Evolutionary conservation across 23 red algal species (phyloP).

Genomic region (Gracilaria vermiculophylla): DNA sequence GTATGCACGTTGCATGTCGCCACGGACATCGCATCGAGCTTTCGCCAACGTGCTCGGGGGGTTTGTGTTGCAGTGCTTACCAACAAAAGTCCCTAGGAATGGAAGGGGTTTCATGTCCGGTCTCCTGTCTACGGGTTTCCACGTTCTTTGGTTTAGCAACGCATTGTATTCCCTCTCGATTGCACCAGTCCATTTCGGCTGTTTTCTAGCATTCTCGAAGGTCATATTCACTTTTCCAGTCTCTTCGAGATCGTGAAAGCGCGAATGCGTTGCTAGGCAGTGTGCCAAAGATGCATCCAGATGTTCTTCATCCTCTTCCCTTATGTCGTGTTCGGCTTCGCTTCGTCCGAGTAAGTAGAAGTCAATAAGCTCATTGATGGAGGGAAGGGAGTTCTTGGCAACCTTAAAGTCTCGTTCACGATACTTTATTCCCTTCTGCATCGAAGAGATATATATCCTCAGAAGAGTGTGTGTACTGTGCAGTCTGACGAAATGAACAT

Average conservation of each 20-base stretch:
- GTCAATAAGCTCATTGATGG: neutral
- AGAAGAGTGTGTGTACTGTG: neutral
- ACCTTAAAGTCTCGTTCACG: too few species aligned
- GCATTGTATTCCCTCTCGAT: conserved; percentile 23
- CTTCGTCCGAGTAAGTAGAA: neutral
- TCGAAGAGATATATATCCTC: neutral
- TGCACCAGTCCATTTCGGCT: neutral
- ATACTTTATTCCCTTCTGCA: neutral
- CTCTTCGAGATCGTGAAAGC: neutral
- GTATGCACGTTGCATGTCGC: neutral
- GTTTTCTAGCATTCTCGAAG: conserved; percentile 1
- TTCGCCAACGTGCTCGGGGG: neutral
- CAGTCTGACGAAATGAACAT: neutral
- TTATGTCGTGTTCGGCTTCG: neutral
- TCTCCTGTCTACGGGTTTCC: neutral
- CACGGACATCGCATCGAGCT: neutral
- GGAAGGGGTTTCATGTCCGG: neutral
- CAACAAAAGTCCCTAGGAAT: neutral
- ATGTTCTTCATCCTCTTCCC: neutral
- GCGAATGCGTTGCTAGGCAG: neutral
- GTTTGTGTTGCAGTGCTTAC: neutral
- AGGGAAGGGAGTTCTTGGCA: neutral
- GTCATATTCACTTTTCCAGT: neutral
- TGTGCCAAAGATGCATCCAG: neutral
- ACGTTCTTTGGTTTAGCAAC: neutral